A percentile compares a stretch with the other conserved stretches of the same genome.
Conservation (phyloP, 805 yeast genomes). For the Metschnikowia orientalis region DNA sequence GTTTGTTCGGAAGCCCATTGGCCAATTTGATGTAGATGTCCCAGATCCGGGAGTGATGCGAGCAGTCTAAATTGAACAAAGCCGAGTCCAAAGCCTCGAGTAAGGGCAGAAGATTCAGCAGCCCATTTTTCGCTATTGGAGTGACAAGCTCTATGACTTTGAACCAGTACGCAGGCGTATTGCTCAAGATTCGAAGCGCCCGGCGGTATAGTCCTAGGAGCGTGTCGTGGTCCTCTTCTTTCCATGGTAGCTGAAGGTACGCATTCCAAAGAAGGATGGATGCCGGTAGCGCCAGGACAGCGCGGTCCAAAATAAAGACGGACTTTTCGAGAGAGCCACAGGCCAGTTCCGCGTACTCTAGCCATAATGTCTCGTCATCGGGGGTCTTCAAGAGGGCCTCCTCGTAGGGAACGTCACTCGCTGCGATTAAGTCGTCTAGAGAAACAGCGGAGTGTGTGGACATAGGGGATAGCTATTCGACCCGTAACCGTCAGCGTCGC, state of each 20-base stretch:
- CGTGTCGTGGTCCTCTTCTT: background rate
- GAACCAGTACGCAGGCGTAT: slow-evolving; percentile 14
- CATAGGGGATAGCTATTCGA: no score
- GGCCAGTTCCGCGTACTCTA: slow-evolving; percentile 14
- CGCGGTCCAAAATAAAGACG: slow-evolving; percentile 15
- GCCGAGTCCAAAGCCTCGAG: slow-evolving; percentile 43
- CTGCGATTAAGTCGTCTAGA: slow-evolving; percentile 10
- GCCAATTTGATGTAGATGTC: slow-evolving; percentile 53
- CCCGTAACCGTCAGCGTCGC: no score
- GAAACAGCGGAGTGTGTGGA: no score
- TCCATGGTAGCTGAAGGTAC: slow-evolving; percentile 16
- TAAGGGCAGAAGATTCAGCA: background rate
- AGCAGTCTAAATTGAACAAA: slow-evolving; percentile 43
- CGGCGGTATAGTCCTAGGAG: slow-evolving; percentile 6
- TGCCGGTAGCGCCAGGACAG: slow-evolving; percentile 15
- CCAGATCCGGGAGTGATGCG: slow-evolving; percentile 46
- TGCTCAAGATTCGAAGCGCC: slow-evolving; percentile 8
- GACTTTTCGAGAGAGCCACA: slow-evolving; percentile 6
- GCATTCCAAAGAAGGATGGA: slow-evolving; percentile 16
- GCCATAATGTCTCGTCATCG: slow-evolving; percentile 16
- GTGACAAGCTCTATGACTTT: slow-evolving; percentile 8
- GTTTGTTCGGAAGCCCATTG: slow-evolving; percentile 40
- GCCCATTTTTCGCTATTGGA: background rate
- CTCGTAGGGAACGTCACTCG: slow-evolving; percentile 11
- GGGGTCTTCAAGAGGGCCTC: slow-evolving; percentile 7